Conservation (phyloP, 164 flowering plant genomes). For the Tetrastigma voinierianum region DNA sequence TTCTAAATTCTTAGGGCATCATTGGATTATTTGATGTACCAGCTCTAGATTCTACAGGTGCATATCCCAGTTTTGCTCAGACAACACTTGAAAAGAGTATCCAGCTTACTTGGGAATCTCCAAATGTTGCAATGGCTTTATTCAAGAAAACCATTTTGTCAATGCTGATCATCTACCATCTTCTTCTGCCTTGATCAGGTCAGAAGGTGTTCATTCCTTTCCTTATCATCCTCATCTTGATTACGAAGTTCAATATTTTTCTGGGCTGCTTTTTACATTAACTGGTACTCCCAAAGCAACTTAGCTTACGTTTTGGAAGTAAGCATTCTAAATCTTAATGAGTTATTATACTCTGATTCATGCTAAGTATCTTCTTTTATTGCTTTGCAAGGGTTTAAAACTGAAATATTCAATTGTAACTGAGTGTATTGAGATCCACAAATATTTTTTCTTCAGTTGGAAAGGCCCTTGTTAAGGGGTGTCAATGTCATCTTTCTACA, state of each 20-base stretch:
- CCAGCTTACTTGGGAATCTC: no score
- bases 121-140: no score
- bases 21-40: no score
- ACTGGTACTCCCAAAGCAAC: background rate
- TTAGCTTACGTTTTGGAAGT: background rate
- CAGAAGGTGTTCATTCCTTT: no score
- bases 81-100: no score
- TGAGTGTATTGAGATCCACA: conserved; percentile 8
- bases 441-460: conserved; percentile 57
- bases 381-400: conserved; percentile 1
- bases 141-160: no score
- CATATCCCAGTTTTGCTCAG: no score
- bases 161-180: no score
- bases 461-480: conserved; percentile 79
- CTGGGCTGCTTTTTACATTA: background rate
- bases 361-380: background rate
- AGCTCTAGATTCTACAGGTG: no score
- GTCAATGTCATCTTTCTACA: conserved; percentile 62
- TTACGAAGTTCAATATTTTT: background rate
- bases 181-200: no score
- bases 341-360: background rate
- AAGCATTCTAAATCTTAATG: background rate
- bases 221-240: no score
- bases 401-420: background rate
- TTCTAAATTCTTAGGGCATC: no score